Conservation (phyloP, 1,139 yeast genomes). For the Protomyces macrosporus region DNA sequence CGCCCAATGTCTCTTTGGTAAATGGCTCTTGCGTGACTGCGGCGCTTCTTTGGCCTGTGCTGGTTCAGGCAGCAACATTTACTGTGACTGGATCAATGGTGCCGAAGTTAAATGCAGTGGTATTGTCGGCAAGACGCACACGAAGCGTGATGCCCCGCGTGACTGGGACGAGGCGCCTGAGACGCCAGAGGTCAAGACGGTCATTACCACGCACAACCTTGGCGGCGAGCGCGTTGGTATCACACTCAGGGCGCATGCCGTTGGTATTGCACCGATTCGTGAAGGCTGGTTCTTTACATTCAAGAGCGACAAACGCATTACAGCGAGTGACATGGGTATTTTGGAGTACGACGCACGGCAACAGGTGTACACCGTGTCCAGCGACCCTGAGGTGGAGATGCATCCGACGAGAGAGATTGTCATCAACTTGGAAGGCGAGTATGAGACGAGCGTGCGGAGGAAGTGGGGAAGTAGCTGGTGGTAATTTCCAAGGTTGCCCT, state of each 20-base stretch:
- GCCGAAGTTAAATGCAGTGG: constrained; percentile 22
- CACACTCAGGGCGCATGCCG: constrained; percentile 29
- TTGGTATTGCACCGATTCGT: constrained; percentile 30
- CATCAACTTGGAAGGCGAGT: constrained; percentile 6
- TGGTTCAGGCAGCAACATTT: constrained; percentile 24
- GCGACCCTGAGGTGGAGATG: constrained; percentile 4
- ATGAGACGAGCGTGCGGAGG: not conserved
- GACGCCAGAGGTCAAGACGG: constrained; percentile 12
- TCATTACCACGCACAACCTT: constrained; percentile 28
- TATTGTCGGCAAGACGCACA: constrained; percentile 8
- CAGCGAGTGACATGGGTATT: constrained; percentile 7
- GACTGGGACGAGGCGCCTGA: not conserved
- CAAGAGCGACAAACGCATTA: constrained; percentile 16
- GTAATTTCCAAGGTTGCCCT: not conserved
- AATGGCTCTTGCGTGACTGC: constrained; percentile 54
- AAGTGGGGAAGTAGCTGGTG: not conserved
- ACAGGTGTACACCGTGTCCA: constrained; percentile 13
- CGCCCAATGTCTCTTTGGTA: constrained; percentile 52
- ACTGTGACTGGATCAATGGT: constrained; percentile 31
- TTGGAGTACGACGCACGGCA: constrained; percentile 6
- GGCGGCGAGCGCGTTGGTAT: constrained; percentile 28
- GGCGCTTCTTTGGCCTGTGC: constrained; percentile 56
- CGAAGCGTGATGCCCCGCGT: constrained; percentile 7
- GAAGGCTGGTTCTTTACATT: constrained; percentile 29
- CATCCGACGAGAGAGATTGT: not conserved